These are phyloP conservation scores for barrel medic (Medicago truncatula) DNA, from an alignment of 306 rosid genomes.

Conservation along the genomic window MtrunA17r5.0-ANR NC_053049.1:13738001-13738500, in stretches of 20 bases:
- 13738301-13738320: slow-evolving; percentile 44
- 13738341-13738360: slow-evolving; percentile 48
- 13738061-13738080: slow-evolving; percentile 13
- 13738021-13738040: neutral
- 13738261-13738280: slow-evolving; percentile 33
- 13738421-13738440: slow-evolving; percentile 53
- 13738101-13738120: slow-evolving; percentile 4
- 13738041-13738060: slow-evolving; percentile 41
- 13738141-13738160: slow-evolving; percentile 22
- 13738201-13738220: slow-evolving; percentile 28
- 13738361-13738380: slow-evolving; percentile 49
- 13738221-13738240: slow-evolving; percentile 23
- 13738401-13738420: slow-evolving; percentile 54
- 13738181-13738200: slow-evolving; percentile 19
- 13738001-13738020: neutral
- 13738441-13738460: slow-evolving; percentile 51
- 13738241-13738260: slow-evolving; percentile 26
- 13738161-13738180: slow-evolving; percentile 34
- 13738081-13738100: slow-evolving; percentile 1
- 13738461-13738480: slow-evolving; percentile 65
- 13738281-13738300: slow-evolving; percentile 43
- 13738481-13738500: slow-evolving; percentile 64
- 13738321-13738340: slow-evolving; percentile 35
- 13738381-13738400: slow-evolving; percentile 45
- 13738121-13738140: slow-evolving; percentile 21